These are phyloP conservation scores for Mallotus japonicus DNA, from an alignment of 441 rosid genomes.

Conservation along the genomic window DNA sequence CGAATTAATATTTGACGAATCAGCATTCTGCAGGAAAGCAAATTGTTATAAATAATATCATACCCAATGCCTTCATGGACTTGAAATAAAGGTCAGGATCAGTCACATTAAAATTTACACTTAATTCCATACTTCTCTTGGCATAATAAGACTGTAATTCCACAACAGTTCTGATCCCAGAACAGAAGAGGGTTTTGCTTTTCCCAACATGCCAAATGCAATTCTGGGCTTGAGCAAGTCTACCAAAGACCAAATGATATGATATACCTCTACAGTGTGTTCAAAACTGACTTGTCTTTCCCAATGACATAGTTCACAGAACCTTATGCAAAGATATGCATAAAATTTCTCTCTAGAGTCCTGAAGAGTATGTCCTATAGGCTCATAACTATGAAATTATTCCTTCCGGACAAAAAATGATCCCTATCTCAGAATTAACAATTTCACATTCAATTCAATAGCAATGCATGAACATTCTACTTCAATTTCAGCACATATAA, in stretches of 20 bases:
- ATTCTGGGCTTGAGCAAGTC: slow-evolving; percentile 12
- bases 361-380: too few species aligned
- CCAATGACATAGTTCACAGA: neutral
- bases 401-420: too few species aligned
- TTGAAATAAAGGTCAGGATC: neutral
- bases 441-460: neutral
- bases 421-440: neutral
- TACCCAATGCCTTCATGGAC: neutral
- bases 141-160: neutral
- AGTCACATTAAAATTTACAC: too few species aligned
- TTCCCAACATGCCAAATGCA: neutral
- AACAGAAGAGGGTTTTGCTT: neutral
- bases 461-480: neutral
- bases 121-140: neutral
- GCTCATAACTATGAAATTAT: too few species aligned
- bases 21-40: neutral
- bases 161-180: neutral
- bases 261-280: neutral
- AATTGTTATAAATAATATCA: neutral
- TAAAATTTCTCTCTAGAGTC: too few species aligned
- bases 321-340: neutral
- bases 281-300: neutral
- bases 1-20: neutral
- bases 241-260: neutral
- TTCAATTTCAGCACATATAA: slow-evolving; percentile 4